Percentiles rank a stretch among this genome's conserved stretches.
Evolutionary conservation across 305 asterid genomes (phyloP).

Genomic region (Fraxinus floribunda): DNA sequence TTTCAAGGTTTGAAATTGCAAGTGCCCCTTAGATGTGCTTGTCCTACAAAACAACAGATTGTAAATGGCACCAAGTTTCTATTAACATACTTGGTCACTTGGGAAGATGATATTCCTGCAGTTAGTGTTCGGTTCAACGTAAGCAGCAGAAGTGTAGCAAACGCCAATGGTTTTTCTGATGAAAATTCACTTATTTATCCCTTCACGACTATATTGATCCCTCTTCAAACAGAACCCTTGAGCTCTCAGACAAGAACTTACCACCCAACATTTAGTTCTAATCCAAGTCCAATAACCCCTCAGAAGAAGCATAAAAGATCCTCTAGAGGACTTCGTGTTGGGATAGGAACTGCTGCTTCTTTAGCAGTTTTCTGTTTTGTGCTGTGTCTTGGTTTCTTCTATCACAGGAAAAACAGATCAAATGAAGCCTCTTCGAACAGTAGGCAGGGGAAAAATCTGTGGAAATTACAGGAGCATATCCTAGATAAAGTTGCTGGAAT

Average conservation of each 20-base stretch:
- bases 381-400: conserved; percentile 27
- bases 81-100: conserved; percentile 47
- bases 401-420: conserved; percentile 16
- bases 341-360: conserved; percentile 47
- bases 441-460: conserved; percentile 13
- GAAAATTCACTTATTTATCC: conserved; percentile 40
- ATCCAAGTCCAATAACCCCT: conserved; percentile 11
- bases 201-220: conserved; percentile 59
- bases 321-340: conserved; percentile 32
- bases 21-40: conserved; percentile 72
- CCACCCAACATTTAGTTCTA: background rate
- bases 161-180: conserved; percentile 53
- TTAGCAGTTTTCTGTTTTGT: conserved; percentile 41
- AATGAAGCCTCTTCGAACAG: background rate
- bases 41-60: conserved; percentile 52
- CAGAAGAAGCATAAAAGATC: conserved; percentile 22
- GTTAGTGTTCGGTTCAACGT: conserved; percentile 45
- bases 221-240: conserved; percentile 39
- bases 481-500: conserved; percentile 36
- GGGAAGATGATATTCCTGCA: conserved; percentile 31
- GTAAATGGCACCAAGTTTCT: conserved; percentile 43
- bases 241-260: conserved; percentile 23
- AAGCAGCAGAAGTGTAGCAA: conserved; percentile 29
- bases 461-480: conserved; percentile 29
- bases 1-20: conserved; percentile 31